Evolutionary conservation across 2,329 filamentous ascomycete genomes (phyloP).

Genomic region (Verticillium nonalfalfae): DNA sequence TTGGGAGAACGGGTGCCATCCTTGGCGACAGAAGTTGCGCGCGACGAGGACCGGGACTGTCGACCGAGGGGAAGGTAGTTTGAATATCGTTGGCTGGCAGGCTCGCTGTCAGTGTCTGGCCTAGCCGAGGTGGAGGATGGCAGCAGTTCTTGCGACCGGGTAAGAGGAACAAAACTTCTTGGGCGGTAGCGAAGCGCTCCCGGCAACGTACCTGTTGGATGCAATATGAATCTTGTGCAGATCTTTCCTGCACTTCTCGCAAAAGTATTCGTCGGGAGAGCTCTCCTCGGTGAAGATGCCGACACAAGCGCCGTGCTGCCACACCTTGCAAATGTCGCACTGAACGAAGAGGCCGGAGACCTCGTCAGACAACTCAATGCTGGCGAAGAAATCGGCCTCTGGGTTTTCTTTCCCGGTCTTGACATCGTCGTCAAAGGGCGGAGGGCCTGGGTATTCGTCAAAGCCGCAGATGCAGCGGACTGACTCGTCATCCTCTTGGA

Average conservation of each 20-base stretch:
- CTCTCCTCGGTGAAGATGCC: conserved; percentile 92
- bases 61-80: conserved; percentile 57
- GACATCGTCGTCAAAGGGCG: conserved; percentile 52
- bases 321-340: conserved; percentile 96
- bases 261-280: conserved; percentile 96
- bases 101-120: conserved; percentile 1
- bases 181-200: conserved; percentile 2
- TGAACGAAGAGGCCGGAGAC: conserved; percentile 94
- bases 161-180: conserved; percentile 5
- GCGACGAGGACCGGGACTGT: conserved; percentile 48
- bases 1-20: conserved; percentile 50
- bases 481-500: conserved; percentile 84
- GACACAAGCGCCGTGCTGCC: conserved; percentile 97
- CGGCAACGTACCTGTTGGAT: conserved; percentile 69
- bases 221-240: conserved; percentile 79
- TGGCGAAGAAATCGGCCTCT: conserved; percentile 50
- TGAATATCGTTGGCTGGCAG: conserved; percentile 55
- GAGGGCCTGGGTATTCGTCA: conserved; percentile 88
- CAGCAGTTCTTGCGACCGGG: background rate
- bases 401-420: conserved; percentile 50
- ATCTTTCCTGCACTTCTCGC: conserved; percentile 88
- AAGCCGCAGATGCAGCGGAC: conserved; percentile 93
- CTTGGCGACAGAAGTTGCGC: conserved; percentile 61
- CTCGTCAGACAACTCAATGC: conserved; percentile 69
- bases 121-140: background rate